These are phyloP conservation scores for Aspergillus novofumigatus DNA, from an alignment of 2,329 filamentous ascomycete species.

Conservation along the genomic window DNA sequence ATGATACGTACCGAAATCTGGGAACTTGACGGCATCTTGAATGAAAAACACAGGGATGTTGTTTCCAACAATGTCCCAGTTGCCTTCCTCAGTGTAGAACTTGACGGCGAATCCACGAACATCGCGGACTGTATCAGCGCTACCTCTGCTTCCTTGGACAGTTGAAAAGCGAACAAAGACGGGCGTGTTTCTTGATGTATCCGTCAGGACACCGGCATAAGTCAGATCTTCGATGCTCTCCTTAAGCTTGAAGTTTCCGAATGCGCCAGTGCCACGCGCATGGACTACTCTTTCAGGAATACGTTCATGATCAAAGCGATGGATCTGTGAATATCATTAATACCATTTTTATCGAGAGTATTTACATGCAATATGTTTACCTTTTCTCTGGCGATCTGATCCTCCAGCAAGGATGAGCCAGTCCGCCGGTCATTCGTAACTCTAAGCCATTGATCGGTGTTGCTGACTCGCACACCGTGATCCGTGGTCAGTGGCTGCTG, in stretches of 20 bases:
- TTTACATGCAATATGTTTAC: conserved; percentile 37
- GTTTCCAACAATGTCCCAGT: conserved; percentile 53
- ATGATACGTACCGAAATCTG: conserved; percentile 25
- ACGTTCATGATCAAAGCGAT: conserved; percentile 70
- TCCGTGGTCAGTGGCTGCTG: conserved; percentile 65
- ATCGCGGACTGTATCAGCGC: conserved; percentile 78
- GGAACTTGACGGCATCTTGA: conserved; percentile 40
- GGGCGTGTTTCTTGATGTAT: conserved; percentile 61
- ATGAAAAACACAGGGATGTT: conserved; percentile 43
- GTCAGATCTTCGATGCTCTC: conserved; percentile 62
- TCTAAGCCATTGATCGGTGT: conserved; percentile 71
- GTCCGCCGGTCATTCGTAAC: conserved; percentile 51
- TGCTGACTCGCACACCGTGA: conserved; percentile 65
- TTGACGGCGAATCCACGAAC: conserved; percentile 76
- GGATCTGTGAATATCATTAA: conserved; percentile 31
- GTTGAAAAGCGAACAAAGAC: conserved; percentile 75
- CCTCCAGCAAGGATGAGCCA: conserved; percentile 56
- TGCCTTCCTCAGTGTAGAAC: conserved; percentile 73
- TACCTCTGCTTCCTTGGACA: conserved; percentile 68
- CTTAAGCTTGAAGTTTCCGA: conserved; percentile 63
- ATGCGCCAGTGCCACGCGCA: conserved; percentile 61
- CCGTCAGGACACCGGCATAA: conserved; percentile 61
- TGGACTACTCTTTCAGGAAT: conserved; percentile 67
- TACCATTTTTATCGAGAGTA: background rate
- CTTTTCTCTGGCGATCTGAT: conserved; percentile 69